Evolutionary conservation across 1,139 yeast genomes (phyloP), one percentile per base, ranked within the genome.

Genomic region (Saccharomyces hybrid): DNA sequence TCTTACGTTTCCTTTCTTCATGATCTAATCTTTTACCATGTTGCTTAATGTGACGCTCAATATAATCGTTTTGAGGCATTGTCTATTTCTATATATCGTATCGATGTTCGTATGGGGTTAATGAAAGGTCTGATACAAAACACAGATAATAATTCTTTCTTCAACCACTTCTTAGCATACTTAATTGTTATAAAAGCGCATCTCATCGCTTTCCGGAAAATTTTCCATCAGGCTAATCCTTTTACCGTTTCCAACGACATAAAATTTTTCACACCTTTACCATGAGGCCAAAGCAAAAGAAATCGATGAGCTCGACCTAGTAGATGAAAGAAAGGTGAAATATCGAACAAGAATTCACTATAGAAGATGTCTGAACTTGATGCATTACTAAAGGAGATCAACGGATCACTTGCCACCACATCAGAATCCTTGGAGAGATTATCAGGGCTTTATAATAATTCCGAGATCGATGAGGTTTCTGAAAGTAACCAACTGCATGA

Each of bases 31-130:
- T n/a, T n/a, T n/a, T n/a, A n/a, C n/a, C n/a, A n/a, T n/a, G n/a
- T 73, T 90, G 93, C 77, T 93, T 93, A 75, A 91, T 91, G 70
- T 91, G 98, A 72, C 89, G 97, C 73, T 93, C 99, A 71, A 93
- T 93, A 79, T 93, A 93, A 72, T 93, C 99, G 96, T 95, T 93
- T 80, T 93, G 99, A 80, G 99, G 99, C 99, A 70, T 70, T 23
- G 32, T 57, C 9, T 16, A 3, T 8, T 7, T 34, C 8, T n/a
- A 34, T 7, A 34, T 25, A 47, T 26, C 29, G n/a, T n/a, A n/a
- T n/a, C n/a, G n/a, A n/a, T n/a, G n/a, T n/a, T n/a, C n/a, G n/a
- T n/a, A n/a, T n/a, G n/a, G n/a, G n/a, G n/a, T n/a, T n/a, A n/a
- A n/a, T n/a, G n/a, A n/a, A n/a, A n/a, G n/a, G n/a, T n/a, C n/a